Evolutionary conservation across 805 yeast species (phyloP), one percentile per base, ranked within the genome.

Genomic region (Teunomyces lycoperdinae): DNA sequence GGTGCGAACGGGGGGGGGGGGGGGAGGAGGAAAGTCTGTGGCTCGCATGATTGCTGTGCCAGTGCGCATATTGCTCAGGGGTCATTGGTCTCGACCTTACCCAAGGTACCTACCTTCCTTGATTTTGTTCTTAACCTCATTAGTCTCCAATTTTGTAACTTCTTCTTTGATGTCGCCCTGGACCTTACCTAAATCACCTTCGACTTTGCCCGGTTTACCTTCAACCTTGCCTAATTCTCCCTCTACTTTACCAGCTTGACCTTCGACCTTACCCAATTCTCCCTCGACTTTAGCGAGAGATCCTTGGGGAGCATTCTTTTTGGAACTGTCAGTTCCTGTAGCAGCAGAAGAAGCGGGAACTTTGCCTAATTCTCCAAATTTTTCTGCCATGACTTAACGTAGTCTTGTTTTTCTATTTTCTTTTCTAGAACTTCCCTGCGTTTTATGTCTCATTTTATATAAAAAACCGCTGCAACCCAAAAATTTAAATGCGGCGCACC

Each of bases 331-430:
- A 9, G 46, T 38, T 29, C 33, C 43, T 44, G 39, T 13, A 32
- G 46, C 16, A 13, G 41, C 40, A 13, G 11, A 10, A 9, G 26
- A 9, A 2, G 26, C 9, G 5, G 34, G 43, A 20, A 49, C 35
- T 27, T 49, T 43, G n/a, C 52, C 52, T 11, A 49, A 40, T 30
- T 49, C 49, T 17, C 52, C 52, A 39, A 49, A 49, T 40, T 9
- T 31, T 39, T 38, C 36, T 9, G 50, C 31, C 50, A 47, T 47
- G 8, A 11, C 34, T 9, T 16, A 32, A 10, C 6, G 24, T 20
- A 20, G 24, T 20, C 1, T 20, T 20, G 1, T 20, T 20, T 20
- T 20, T 20, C 24, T 4, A 20, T 20, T 20, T 20, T 20, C 24
- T 6, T 20, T 20, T 20, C 24, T 20, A 5, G 24, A 20, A 20